Percentiles rank a stretch among this genome's conserved stretches.
Conservation (phyloP, 352 stramenopile genomes). For the Globisporangium perplexum region DNA sequence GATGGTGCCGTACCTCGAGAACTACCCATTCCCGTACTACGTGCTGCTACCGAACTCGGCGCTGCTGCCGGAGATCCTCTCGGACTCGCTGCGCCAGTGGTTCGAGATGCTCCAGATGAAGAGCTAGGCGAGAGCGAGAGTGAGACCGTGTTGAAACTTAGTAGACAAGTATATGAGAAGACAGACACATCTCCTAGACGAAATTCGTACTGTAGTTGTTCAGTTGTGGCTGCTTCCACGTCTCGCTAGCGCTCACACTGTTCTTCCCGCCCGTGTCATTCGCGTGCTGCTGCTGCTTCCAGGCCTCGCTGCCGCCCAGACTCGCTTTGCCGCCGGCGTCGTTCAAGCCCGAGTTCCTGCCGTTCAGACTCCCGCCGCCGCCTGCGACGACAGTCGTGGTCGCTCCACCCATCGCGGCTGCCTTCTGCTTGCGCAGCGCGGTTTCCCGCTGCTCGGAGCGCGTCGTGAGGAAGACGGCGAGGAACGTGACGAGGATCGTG, state of each 20-base stretch:
- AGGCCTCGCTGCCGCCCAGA: background rate
- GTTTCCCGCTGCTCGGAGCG: background rate
- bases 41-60: conserved; percentile 95
- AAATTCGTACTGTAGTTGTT: conserved; percentile 3
- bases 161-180: background rate
- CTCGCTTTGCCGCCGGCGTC: background rate
- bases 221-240: background rate
- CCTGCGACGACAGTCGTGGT: background rate
- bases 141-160: no score
- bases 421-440: conserved; percentile 1
- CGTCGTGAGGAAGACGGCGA: background rate
- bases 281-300: background rate
- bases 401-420: background rate
- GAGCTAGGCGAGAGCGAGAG: conserved; percentile 13
- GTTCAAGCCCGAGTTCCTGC: background rate
- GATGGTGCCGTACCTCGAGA: conserved; percentile 98
- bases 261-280: background rate
- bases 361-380: background rate
- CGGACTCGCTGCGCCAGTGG: conserved; percentile 99
- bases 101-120: conserved; percentile 96
- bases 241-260: background rate
- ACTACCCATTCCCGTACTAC: conserved; percentile 99
- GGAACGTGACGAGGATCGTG: conserved; percentile 3
- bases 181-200: background rate
- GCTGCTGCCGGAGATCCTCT: conserved; percentile 97